Evolutionary conservation across 2,329 filamentous ascomycete genomes (phyloP).

Genomic region (Nemania diffusa): DNA sequence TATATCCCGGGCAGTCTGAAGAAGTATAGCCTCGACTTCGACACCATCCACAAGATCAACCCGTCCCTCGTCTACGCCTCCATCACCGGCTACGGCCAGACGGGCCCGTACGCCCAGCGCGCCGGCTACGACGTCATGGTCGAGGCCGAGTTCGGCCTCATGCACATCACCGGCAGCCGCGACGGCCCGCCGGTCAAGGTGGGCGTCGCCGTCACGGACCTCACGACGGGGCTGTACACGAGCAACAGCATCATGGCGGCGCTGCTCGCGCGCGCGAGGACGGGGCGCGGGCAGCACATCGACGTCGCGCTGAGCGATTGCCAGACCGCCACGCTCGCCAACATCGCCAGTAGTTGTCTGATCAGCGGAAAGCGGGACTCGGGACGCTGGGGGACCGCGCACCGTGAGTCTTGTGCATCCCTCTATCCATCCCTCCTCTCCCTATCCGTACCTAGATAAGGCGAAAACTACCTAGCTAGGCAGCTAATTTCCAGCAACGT

Average conservation of each 20-base stretch:
- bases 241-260: constrained; percentile 97
- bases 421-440: not conserved
- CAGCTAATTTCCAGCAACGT: no score
- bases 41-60: constrained; percentile 82
- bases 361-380: constrained; percentile 88
- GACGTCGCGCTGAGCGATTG: constrained; percentile 93
- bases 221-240: constrained; percentile 95
- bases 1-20: constrained; percentile 90
- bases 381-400: constrained; percentile 94
- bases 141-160: constrained; percentile 95
- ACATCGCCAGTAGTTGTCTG: constrained; percentile 91
- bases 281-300: constrained; percentile 88
- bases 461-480: no score
- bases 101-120: constrained; percentile 84
- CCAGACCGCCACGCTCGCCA: constrained; percentile 93
- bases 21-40: constrained; percentile 93
- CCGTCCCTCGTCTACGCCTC: constrained; percentile 91
- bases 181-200: constrained; percentile 96
- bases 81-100: constrained; percentile 97
- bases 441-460: no score
- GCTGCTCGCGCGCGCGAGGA: constrained; percentile 77
- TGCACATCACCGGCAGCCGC: constrained; percentile 95
- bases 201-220: constrained; percentile 93
- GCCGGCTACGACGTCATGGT: constrained; percentile 99
- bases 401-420: constrained; percentile 69